Percentiles rank a stretch among this genome's conserved stretches.
These are phyloP conservation scores for Aphanomyces cochlioides DNA, from an alignment of 352 stramenopile species.

Conservation along the genomic window DNA sequence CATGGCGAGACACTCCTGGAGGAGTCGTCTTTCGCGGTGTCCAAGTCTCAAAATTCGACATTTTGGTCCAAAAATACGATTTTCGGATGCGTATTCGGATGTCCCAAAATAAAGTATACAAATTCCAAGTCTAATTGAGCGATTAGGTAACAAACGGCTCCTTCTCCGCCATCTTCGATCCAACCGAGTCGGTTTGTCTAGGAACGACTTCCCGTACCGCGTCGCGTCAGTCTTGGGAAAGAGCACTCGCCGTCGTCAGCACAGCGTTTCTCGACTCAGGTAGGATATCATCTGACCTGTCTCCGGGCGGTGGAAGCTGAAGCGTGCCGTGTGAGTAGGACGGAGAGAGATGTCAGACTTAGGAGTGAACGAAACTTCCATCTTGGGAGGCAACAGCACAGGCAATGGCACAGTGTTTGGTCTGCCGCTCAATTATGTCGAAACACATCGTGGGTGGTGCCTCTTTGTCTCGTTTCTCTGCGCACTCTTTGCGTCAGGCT, in stretches of 20 bases:
- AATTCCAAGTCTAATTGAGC: slow-evolving; percentile 2
- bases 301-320: no score
- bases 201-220: no score
- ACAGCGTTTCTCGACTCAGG: no score
- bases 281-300: no score
- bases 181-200: neutral
- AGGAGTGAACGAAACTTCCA: slow-evolving; percentile 56
- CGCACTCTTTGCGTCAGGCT: slow-evolving; percentile 49
- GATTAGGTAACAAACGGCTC: neutral
- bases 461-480: slow-evolving; percentile 58
- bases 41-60: no score
- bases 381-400: slow-evolving; percentile 63
- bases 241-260: no score
- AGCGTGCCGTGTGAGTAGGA: no score
- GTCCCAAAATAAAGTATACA: neutral
- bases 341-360: slow-evolving; percentile 9
- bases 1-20: no score
- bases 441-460: slow-evolving; percentile 54
- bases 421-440: slow-evolving; percentile 62
- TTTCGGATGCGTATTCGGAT: no score
- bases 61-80: no score
- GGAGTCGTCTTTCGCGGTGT: no score
- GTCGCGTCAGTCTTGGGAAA: no score
- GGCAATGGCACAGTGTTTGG: slow-evolving; percentile 56
- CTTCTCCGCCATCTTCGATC: neutral